A percentile compares a stretch with the other conserved stretches of the same genome.
phyloP scores from a whole-genome alignment of 2,329 filamentous ascomycete species.

The Exserohilum turcica region DNA sequence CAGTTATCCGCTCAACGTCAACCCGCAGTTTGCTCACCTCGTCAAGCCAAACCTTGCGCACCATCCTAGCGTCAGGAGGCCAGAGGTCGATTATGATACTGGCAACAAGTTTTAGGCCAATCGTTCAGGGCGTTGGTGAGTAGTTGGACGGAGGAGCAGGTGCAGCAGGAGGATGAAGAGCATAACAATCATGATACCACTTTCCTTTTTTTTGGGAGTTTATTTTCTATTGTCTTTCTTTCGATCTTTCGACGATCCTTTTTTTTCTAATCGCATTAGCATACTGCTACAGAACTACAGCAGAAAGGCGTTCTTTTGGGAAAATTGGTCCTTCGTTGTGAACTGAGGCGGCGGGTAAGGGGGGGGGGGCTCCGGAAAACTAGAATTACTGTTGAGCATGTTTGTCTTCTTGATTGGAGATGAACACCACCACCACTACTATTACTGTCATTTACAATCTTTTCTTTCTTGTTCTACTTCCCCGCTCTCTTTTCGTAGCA shows the following conservation, averaged over 20 bases:
- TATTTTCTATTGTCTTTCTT: conserved; percentile 5
- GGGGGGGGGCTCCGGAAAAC: conserved; percentile 1
- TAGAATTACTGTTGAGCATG: conserved; percentile 8
- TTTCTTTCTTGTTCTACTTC: not conserved
- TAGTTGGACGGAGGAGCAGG: not conserved
- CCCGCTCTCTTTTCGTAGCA: not conserved
- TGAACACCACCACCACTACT: not conserved
- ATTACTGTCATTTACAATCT: not conserved
- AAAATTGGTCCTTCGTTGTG: not conserved
- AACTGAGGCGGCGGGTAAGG: too few species aligned
- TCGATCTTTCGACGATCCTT: too few species aligned
- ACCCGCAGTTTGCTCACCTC: conserved; percentile 60
- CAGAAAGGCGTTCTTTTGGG: conserved; percentile 12
- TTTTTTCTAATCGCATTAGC: conserved; percentile 4
- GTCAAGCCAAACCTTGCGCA: conserved; percentile 62
- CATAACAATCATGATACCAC: conserved; percentile 41
- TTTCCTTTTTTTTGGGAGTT: conserved; percentile 26
- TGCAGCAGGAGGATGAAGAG: not conserved
- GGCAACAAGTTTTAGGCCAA: conserved; percentile 24
- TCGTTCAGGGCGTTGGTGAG: not conserved
- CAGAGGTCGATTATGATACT: conserved; percentile 35
- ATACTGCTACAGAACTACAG: conserved; percentile 10
- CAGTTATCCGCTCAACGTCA: conserved; percentile 59
- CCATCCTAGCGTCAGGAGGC: conserved; percentile 53
- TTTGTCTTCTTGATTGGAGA: conserved; percentile 3